Evolutionary conservation across 306 rosid genomes (phyloP).

Genomic region (Urtica urens): DNA sequence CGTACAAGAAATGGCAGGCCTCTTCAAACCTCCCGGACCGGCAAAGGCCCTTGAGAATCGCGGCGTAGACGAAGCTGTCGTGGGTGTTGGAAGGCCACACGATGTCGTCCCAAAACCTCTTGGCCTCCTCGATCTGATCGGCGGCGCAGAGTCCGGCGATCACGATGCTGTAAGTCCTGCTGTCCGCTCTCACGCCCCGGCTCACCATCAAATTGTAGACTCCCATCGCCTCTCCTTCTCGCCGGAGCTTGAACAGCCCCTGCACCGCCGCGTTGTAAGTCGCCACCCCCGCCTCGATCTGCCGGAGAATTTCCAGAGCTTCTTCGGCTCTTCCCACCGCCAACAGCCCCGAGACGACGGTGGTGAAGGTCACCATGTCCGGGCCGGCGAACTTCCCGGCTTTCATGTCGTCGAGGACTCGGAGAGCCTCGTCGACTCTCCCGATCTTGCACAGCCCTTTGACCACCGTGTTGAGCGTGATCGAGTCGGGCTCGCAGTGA

Average conservation of each 20-base stretch:
- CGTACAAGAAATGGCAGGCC: slow-evolving; percentile 77
- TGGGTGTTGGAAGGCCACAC: slow-evolving; percentile 79
- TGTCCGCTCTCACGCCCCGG: slow-evolving; percentile 35
- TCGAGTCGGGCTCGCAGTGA: slow-evolving; percentile 50
- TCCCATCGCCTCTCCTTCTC: slow-evolving; percentile 39
- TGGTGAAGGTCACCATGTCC: slow-evolving; percentile 69
- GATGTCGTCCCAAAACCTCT: slow-evolving; percentile 61
- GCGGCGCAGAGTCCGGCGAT: slow-evolving; percentile 55
- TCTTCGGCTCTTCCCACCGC: slow-evolving; percentile 47
- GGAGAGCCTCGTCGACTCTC: slow-evolving; percentile 59
- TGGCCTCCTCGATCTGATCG: slow-evolving; percentile 58
- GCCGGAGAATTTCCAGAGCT: slow-evolving; percentile 34
- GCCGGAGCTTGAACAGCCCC: slow-evolving; percentile 51
- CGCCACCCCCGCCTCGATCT: slow-evolving; percentile 56
- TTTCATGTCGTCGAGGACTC: slow-evolving; percentile 59
- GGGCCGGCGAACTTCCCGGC: slow-evolving; percentile 59
- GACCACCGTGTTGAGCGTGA: slow-evolving; percentile 63
- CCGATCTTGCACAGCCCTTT: slow-evolving; percentile 76
- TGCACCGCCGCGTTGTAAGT: slow-evolving; percentile 59
- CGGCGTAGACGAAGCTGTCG: slow-evolving; percentile 70
- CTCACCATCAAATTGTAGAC: slow-evolving; percentile 33
- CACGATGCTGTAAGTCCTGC: slow-evolving; percentile 45
- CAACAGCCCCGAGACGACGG: slow-evolving; percentile 50
- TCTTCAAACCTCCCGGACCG: slow-evolving; percentile 33
- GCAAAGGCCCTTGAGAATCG: slow-evolving; percentile 70